Conservation (phyloP, 2,329 filamentous ascomycete genomes). For the Arachnomyces sp. region DNA sequence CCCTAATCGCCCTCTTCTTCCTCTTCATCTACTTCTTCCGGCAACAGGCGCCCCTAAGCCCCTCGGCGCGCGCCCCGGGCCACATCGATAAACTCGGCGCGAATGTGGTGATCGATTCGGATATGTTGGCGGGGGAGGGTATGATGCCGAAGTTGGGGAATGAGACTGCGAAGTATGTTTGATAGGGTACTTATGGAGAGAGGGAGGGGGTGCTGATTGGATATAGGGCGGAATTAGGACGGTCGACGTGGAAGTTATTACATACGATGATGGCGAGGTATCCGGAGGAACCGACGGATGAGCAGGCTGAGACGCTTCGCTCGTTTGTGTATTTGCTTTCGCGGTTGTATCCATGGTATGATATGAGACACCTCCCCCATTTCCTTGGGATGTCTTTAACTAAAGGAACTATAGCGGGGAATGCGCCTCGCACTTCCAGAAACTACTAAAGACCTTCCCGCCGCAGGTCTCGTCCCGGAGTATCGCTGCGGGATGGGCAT, state of each 20-base stretch:
- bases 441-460: slow-evolving; percentile 54
- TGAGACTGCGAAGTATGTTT: slow-evolving; percentile 39
- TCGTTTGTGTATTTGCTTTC: slow-evolving; percentile 59
- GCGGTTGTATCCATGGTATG: slow-evolving; percentile 56
- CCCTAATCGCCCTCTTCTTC: slow-evolving; percentile 24
- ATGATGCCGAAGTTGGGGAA: slow-evolving; percentile 43
- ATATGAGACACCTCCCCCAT: background rate
- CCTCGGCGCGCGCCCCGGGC: slow-evolving; percentile 33
- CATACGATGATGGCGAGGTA: slow-evolving; percentile 61
- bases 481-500: slow-evolving; percentile 59
- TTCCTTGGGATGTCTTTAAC: background rate
- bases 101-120: slow-evolving; percentile 19
- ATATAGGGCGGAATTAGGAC: slow-evolving; percentile 54
- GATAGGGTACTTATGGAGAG: background rate
- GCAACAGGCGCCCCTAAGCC: slow-evolving; percentile 30
- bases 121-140: slow-evolving; percentile 34
- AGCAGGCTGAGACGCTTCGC: slow-evolving; percentile 53
- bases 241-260: slow-evolving; percentile 59
- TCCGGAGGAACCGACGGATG: slow-evolving; percentile 53
- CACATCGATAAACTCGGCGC: slow-evolving; percentile 23
- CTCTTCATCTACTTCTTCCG: slow-evolving; percentile 31
- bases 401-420: slow-evolving; percentile 45
- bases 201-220: slow-evolving; percentile 2
- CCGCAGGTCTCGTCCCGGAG: slow-evolving; percentile 57
- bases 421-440: slow-evolving; percentile 57